phyloP scores from a whole-genome alignment of 441 rosid genomes.

The Arabidopsis hybrid region DNA sequence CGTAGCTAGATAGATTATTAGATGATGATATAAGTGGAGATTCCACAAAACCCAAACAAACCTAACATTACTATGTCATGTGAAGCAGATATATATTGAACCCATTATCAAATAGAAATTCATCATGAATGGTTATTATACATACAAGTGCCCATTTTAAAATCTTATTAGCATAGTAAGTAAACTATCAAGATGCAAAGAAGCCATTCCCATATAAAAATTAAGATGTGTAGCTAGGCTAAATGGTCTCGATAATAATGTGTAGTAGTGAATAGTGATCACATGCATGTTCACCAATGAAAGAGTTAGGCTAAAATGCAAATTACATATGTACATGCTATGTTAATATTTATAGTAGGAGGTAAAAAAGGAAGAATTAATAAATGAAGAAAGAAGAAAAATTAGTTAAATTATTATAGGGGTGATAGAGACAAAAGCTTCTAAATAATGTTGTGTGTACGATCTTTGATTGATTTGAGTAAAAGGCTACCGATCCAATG shows the following conservation, averaged over 20 bases:
- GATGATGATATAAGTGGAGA: conserved; percentile 1
- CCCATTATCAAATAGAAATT: neutral
- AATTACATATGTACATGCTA: neutral
- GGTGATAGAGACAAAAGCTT: conserved; percentile 26
- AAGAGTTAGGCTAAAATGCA: neutral
- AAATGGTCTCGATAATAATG: neutral
- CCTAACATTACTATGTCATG: neutral
- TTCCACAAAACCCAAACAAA: neutral
- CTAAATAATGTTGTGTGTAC: conserved; percentile 19
- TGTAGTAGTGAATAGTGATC: conserved; percentile 1
- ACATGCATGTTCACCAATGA: conserved; percentile 11
- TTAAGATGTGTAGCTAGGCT: neutral
- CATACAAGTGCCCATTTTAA: neutral
- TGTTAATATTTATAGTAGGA: neutral
- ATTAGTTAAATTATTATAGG: neutral
- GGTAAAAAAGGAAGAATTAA: neutral
- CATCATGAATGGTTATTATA: neutral
- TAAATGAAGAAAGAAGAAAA: neutral
- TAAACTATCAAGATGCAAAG: neutral
- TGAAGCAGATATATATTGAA: neutral
- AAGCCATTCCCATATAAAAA: neutral
- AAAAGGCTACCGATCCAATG: conserved; percentile 50
- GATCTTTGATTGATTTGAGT: conserved; percentile 33
- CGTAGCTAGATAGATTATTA: neutral
- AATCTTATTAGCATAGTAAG: neutral